These are phyloP conservation scores for Fistulifera pelliculosa DNA, from an alignment of 108 stramenopile genomes.

Conservation along the genomic window DNA sequence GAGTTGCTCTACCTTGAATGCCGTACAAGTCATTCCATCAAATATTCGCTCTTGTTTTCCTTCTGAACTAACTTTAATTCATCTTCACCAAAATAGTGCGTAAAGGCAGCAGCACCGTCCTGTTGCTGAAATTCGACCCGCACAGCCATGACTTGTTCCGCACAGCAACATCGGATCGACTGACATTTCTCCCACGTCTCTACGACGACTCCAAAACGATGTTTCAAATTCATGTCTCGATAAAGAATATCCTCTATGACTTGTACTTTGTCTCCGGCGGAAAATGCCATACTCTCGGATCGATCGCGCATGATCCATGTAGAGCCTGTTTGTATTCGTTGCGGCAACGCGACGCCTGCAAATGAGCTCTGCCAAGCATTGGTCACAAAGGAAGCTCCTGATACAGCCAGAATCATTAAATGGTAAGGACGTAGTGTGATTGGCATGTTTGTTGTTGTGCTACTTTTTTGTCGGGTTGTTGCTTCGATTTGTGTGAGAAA, in stretches of 20 bases:
- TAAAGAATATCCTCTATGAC: slow-evolving; percentile 37
- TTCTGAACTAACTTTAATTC: slow-evolving; percentile 23
- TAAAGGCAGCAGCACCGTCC: slow-evolving; percentile 19
- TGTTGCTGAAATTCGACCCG: slow-evolving; percentile 35
- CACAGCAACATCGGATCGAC: no score
- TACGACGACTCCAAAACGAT: slow-evolving; percentile 38
- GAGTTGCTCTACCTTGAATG: slow-evolving; percentile 37
- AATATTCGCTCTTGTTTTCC: slow-evolving; percentile 15
- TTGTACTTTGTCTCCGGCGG: slow-evolving; percentile 44
- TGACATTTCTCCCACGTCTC: slow-evolving; percentile 82
- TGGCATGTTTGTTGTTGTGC: no score
- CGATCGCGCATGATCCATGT: slow-evolving; percentile 40
- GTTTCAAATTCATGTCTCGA: slow-evolving; percentile 21
- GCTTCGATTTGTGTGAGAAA: no score
- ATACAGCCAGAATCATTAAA: no score
- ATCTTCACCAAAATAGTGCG: slow-evolving; percentile 59
- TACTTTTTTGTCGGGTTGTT: no score
- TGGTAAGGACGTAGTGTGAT: no score
- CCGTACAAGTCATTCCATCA: slow-evolving; percentile 36
- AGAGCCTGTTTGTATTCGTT: background rate
- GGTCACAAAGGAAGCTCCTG: no score
- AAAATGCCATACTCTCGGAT: slow-evolving; percentile 44
- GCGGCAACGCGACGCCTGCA: no score
- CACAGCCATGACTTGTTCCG: no score
- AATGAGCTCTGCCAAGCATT: no score